phyloP scores from a whole-genome alignment of 1,284 basidiomycete genomes.

The Rhodotorula sp. region DNA sequence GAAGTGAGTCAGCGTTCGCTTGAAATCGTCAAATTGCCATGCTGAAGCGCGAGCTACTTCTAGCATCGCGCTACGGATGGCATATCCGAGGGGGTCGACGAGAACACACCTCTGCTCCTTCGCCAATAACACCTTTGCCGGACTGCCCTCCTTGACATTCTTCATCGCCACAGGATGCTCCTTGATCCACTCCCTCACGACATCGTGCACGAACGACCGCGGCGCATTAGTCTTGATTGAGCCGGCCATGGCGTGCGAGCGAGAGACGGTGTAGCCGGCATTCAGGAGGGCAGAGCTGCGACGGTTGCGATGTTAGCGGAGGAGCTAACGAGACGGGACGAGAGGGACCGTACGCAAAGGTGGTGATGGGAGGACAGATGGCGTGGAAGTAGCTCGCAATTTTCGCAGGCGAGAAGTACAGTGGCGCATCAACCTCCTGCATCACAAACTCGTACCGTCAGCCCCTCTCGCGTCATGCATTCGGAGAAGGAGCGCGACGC shows the following conservation, averaged over 20 bases:
- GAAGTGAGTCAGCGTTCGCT: neutral
- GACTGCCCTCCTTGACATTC: constrained; percentile 48
- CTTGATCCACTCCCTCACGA: constrained; percentile 80
- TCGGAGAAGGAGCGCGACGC: constrained; percentile 38
- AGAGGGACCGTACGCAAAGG: constrained; percentile 64
- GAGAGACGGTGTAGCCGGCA: constrained; percentile 76
- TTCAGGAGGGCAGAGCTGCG: constrained; percentile 80
- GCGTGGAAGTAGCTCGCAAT: constrained; percentile 80
- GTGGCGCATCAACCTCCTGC: constrained; percentile 75
- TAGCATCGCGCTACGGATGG: neutral
- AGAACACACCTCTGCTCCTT: constrained; percentile 38
- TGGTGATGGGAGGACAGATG: constrained; percentile 68
- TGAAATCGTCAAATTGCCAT: neutral
- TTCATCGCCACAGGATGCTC: constrained; percentile 76
- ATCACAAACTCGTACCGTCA: neutral
- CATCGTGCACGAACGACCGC: constrained; percentile 69
- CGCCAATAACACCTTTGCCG: constrained; percentile 37
- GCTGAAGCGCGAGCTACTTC: too few relatives aligned
- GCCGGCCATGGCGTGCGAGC: constrained; percentile 84
- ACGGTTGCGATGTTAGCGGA: neutral
- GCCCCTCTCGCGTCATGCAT: neutral
- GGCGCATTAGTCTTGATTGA: constrained; percentile 88
- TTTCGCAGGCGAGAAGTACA: constrained; percentile 88
- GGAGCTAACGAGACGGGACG: too few relatives aligned
- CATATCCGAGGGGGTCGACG: neutral